A percentile compares a stretch with the other conserved stretches of the same genome.
These are phyloP conservation scores for button mushroom (Agaricus bisporus) DNA, from an alignment of 768 basidiomycete species.

Conservation along the genomic window DNA sequence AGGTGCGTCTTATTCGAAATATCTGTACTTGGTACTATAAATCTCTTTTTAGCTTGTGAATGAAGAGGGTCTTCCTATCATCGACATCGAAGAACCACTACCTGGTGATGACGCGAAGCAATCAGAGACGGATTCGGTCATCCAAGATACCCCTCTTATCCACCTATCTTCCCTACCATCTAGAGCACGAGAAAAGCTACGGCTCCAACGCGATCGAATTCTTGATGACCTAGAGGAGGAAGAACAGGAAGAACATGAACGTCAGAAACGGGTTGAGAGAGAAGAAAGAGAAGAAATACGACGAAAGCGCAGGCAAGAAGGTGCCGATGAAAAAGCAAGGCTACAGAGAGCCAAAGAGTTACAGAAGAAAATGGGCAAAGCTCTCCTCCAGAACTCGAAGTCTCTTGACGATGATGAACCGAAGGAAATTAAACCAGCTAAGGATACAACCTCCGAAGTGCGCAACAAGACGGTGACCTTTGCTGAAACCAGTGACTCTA, in stretches of 20 bases:
- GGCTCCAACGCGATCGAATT: slow-evolving; percentile 56
- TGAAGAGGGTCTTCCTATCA: slow-evolving; percentile 74
- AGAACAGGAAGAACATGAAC: slow-evolving; percentile 42
- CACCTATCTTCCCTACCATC: slow-evolving; percentile 40
- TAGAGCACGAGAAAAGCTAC: slow-evolving; percentile 41
- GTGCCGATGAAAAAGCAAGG: slow-evolving; percentile 31
- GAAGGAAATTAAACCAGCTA: slow-evolving; percentile 26
- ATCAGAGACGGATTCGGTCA: slow-evolving; percentile 14
- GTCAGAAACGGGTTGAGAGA: slow-evolving; percentile 32
- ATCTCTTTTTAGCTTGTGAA: slow-evolving; percentile 48
- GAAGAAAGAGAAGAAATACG: slow-evolving; percentile 40
- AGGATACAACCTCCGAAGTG: slow-evolving; percentile 21
- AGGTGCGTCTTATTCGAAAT: slow-evolving; percentile 42
- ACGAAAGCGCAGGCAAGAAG: slow-evolving; percentile 45
- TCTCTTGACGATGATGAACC: slow-evolving; percentile 33
- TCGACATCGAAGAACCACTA: slow-evolving; percentile 67
- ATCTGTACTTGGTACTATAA: slow-evolving; percentile 16
- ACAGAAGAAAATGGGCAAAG: slow-evolving; percentile 77
- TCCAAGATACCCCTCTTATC: slow-evolving; percentile 40
- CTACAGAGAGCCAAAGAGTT: slow-evolving; percentile 41
- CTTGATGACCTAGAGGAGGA: slow-evolving; percentile 70
- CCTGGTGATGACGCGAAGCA: slow-evolving; percentile 16
- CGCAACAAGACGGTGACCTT: slow-evolving; percentile 65
- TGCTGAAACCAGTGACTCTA: slow-evolving; percentile 30
- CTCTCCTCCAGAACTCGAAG: slow-evolving; percentile 46